These are phyloP conservation scores for Solanum gracilifrons DNA, from an alignment of 257 asterid genomes.

Conservation along the genomic window DNA sequence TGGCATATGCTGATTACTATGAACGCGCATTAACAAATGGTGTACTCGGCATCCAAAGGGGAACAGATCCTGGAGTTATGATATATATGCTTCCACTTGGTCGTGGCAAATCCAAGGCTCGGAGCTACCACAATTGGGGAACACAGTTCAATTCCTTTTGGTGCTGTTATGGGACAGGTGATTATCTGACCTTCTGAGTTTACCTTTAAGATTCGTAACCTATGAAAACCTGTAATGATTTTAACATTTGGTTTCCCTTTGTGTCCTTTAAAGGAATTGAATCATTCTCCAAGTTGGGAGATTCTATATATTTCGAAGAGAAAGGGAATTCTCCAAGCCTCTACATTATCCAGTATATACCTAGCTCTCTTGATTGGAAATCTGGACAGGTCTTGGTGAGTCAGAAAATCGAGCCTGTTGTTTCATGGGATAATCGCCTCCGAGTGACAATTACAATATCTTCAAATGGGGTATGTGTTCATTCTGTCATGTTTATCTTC, in stretches of 20 bases:
- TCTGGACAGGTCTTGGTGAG: conserved; percentile 28
- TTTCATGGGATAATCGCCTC: conserved; percentile 61
- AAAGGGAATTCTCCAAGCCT: conserved; percentile 42
- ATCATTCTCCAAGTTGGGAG: conserved; percentile 89
- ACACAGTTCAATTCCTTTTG: conserved; percentile 57
- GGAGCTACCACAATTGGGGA: conserved; percentile 77
- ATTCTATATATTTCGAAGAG: conserved; percentile 85
- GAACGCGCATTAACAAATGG: conserved; percentile 90
- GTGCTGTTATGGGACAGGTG: conserved; percentile 98
- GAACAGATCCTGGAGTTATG: conserved; percentile 81
- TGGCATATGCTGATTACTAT: conserved; percentile 81
- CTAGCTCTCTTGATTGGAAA: conserved; percentile 66
- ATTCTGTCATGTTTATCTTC: neutral
- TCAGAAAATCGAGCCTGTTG: conserved; percentile 40
- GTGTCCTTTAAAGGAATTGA: conserved; percentile 42
- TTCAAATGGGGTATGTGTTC: conserved; percentile 18
- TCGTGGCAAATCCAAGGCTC: conserved; percentile 75
- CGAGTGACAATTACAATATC: conserved; percentile 33
- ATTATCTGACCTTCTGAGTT: neutral
- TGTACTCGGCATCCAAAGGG: conserved; percentile 81
- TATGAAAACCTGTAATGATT: neutral
- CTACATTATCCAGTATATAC: conserved; percentile 67
- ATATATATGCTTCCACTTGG: conserved; percentile 81
- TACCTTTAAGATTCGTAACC: neutral
- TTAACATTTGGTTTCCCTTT: neutral